Base-by-base conservation (phyloP, 1,139 yeast genomes). In the Lizanozyma gosingica region DNA sequence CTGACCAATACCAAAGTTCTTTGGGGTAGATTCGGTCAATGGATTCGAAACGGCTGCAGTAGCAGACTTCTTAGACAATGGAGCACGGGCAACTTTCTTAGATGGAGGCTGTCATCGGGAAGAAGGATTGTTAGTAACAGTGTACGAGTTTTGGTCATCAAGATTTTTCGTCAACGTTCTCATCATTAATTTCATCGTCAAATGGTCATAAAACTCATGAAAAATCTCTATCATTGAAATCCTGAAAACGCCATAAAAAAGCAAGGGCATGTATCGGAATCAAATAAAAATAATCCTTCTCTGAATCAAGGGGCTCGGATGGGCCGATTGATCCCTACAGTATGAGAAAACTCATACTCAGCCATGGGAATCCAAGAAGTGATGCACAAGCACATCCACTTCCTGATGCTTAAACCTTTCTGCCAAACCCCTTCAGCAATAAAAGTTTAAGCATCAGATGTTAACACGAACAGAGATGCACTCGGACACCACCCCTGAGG, bases 1-100 rank as follows among this genome's bases (percentile, higher is more conserved):
- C 77, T 87, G 97, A 62, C 98, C 98, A 61, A 92, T 83, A 73
- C 97, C 97, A 63, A 83, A 90, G 78, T 80, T 83, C 75, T 83
- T 84, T 71, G 97, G 94, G 52, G 88, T 77, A 52, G 94, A 71
- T 67, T 84, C 94, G 59, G 83, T 67, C 68, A 87, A 74, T 58
- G 95, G 94, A 79, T 66, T 65, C 4, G 36, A 16, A 4, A 14
- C 17, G 14, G 16, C 17, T 11, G 15, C 9, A 14, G 36, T 15
- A 6, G 15, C 17, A 53, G 69, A 48, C 60, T 67, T 63, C 55
- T 68, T 54, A 59, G 83, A 76, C 62, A 79, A 73, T 57, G 94
- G 94, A 63, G 94, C 86, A 69, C 94, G 92, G 63, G 95, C 95
- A 62, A 86, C 94, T 78, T 86, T 86, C 74, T 80, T 78, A 45